These are phyloP conservation scores for Trichaptum fuscoviolaceum DNA, from an alignment of 768 basidiomycete species.

Conservation along the genomic window DNA sequence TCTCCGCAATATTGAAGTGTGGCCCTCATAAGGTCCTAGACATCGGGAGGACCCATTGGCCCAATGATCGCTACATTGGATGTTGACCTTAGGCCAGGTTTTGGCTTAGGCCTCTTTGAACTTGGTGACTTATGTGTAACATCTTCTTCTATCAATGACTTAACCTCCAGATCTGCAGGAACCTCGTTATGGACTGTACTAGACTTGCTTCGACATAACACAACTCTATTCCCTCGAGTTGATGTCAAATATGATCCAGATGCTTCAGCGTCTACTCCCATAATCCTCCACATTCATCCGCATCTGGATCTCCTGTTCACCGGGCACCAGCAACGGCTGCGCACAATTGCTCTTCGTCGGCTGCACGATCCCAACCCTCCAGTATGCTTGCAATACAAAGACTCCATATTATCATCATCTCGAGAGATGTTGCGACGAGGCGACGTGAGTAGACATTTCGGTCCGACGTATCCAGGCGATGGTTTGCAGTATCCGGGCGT, in stretches of 20 bases:
- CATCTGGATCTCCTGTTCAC: conserved; percentile 86
- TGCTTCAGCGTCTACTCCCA: conserved; percentile 60
- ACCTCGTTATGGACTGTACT: conserved; percentile 75
- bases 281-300: conserved; percentile 74
- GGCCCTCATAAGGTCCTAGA: too few species aligned
- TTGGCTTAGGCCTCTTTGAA: conserved; percentile 74
- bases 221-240: conserved; percentile 71
- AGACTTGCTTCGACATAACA: conserved; percentile 58
- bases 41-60: neutral
- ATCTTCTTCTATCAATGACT: conserved; percentile 4
- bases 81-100: conserved; percentile 70
- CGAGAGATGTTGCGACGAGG: conserved; percentile 58
- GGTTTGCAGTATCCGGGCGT: conserved; percentile 78
- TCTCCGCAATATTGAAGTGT: too few species aligned
- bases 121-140: conserved; percentile 44
- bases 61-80: conserved; percentile 66
- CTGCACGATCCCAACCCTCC: conserved; percentile 65
- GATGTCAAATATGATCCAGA: conserved; percentile 82
- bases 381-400: conserved; percentile 63
- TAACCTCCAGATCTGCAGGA: conserved; percentile 34
- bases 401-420: conserved; percentile 53
- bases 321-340: conserved; percentile 69
- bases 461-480: conserved; percentile 77
- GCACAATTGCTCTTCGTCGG: conserved; percentile 68
- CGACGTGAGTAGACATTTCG: conserved; percentile 67